Conservation (phyloP, 228 moss, liverwort and hornwort species). For the Sphagnum fallax region DNA sequence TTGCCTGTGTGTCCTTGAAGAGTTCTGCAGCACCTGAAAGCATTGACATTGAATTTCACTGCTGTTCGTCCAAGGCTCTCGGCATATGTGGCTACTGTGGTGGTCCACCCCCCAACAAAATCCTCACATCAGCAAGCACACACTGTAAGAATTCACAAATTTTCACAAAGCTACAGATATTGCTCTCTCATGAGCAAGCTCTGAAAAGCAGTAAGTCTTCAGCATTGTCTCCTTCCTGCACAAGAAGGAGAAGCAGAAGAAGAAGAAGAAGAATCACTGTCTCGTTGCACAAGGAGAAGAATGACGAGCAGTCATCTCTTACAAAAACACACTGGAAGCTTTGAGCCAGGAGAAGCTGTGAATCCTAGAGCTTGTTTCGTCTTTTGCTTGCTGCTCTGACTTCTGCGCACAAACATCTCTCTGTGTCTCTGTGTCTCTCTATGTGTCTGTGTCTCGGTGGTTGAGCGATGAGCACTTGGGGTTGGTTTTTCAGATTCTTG, state of each 20-base stretch:
- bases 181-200: neutral
- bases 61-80: conserved; percentile 43
- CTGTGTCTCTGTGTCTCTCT: neutral
- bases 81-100: conserved; percentile 69
- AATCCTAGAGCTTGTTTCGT: too few relatives aligned
- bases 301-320: too few relatives aligned
- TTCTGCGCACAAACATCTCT: too few relatives aligned
- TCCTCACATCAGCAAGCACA: neutral
- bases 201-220: neutral
- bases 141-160: neutral
- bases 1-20: conserved; percentile 97
- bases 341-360: too few relatives aligned
- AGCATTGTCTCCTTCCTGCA: neutral
- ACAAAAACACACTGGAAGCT: too few relatives aligned
- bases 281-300: too few relatives aligned
- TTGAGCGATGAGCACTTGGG: too few relatives aligned
- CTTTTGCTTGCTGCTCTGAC: too few relatives aligned
- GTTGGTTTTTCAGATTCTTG: too few relatives aligned
- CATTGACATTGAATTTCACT: conserved; percentile 40
- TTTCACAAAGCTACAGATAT: neutral
- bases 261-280: too few relatives aligned
- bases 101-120: neutral
- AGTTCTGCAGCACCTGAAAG: conserved; percentile 86
- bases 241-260: neutral
- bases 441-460: neutral